Evolutionary conservation across 352 stramenopile genomes (phyloP), one percentile per base, ranked within the genome.

Genomic region (Phytophthora podocarpi): DNA sequence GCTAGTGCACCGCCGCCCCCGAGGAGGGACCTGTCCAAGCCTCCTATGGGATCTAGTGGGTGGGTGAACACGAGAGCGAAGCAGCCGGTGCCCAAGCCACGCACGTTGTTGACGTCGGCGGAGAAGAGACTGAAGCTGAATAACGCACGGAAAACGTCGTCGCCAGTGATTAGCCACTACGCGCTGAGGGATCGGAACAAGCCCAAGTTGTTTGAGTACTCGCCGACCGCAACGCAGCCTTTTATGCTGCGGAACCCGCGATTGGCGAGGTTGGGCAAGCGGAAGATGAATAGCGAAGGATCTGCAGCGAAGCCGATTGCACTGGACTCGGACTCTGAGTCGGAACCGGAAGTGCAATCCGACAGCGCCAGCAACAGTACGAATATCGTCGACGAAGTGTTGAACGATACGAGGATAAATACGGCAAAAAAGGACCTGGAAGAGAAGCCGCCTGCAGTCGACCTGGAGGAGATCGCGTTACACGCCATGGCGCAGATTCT

Each of bases 231-330:
- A 24, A 49, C 8, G 1, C 28, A 18, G 15, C 28, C 59, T 15
- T 43, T 61, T 24, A 39, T 18, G 15, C 18, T 67, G 28, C 45
- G 43, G 36, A 45, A 35, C 6, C 13, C 18, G 11, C 21, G 36
- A 16, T 9, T 21, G 16, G 46, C 55, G 21, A 64, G 40, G 10
- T 24, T 72, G 2, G 64, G 49, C 13, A 76, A 77, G 39, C 36
- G 66, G 3, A 71, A 64, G 40, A 43, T 53, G 28, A 79, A 31
- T 23, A 71, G 36, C 8, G 62, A 73, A 46, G 68, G 64, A 21
- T 76, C 74, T 7, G 77, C 72, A n/a, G 53, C 65, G 15, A 68
- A 83, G 30, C 77, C 77, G 13, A 87, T 87, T 59, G 47, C 78
- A 7, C 42, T 87, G 39, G 77, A 84, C 27, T 76, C 75, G 7